phyloP scores from a whole-genome alignment of 352 stramenopile species.

The Pseudoperonospora humuli region DNA sequence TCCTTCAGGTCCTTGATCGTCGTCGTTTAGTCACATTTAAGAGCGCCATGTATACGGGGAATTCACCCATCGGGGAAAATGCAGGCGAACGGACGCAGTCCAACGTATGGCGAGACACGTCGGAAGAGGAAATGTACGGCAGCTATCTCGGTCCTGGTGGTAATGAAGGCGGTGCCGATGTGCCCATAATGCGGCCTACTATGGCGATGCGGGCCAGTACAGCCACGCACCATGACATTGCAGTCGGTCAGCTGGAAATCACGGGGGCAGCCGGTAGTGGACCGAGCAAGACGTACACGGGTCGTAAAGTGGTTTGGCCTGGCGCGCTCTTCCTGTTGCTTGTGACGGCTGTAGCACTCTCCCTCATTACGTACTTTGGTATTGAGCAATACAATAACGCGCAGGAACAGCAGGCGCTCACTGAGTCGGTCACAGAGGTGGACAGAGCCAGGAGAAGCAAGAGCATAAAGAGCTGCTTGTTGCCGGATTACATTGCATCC shows the following conservation, averaged over 20 bases:
- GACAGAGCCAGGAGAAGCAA: slow-evolving; percentile 13
- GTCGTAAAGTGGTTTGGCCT: slow-evolving; percentile 72
- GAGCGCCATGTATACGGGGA: too few relatives aligned
- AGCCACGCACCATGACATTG: slow-evolving; percentile 55
- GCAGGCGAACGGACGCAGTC: slow-evolving; percentile 24
- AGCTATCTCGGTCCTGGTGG: slow-evolving; percentile 47
- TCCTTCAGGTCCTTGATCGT: too few relatives aligned
- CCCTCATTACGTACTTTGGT: slow-evolving; percentile 59
- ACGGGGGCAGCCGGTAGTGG: slow-evolving; percentile 2
- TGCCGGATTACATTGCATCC: slow-evolving; percentile 60
- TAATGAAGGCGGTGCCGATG: slow-evolving; percentile 25
- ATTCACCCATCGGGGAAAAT: slow-evolving; percentile 27
- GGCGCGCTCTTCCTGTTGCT: slow-evolving; percentile 65
- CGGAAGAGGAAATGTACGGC: slow-evolving; percentile 62
- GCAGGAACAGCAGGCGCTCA: slow-evolving; percentile 57
- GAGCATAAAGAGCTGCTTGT: slow-evolving; percentile 44
- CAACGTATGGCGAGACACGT: slow-evolving; percentile 70
- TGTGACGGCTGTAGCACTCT: slow-evolving; percentile 35
- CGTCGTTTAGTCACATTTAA: too few relatives aligned
- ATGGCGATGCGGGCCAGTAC: slow-evolving; percentile 28
- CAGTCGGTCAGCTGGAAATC: slow-evolving; percentile 60
- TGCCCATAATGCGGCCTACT: slow-evolving; percentile 47
- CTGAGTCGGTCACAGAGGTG: slow-evolving; percentile 35
- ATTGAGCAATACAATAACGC: slow-evolving; percentile 48
- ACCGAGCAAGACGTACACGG: slow-evolving; percentile 35